A percentile compares a stretch with the other conserved stretches of the same genome.
phyloP scores from a whole-genome alignment of 495 filamentous ascomycete genomes.

The Ramalina intermedia region DNA sequence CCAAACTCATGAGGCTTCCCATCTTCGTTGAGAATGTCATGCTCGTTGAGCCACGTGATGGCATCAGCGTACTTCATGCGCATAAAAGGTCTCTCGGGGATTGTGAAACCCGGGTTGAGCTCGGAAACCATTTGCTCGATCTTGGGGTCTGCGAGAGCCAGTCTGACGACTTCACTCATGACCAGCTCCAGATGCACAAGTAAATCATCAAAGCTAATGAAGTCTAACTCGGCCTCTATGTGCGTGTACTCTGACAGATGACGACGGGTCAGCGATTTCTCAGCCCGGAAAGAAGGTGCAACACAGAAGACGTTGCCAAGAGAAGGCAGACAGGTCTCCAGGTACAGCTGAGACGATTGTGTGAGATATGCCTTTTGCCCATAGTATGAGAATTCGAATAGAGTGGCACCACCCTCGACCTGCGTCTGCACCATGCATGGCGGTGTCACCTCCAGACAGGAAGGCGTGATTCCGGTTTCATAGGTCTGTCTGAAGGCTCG shows the following conservation, averaged over 20 bases:
- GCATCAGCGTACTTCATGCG: constrained; percentile 93
- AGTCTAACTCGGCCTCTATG: constrained; percentile 92
- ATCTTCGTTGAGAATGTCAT: constrained; percentile 86
- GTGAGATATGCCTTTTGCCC: constrained; percentile 87
- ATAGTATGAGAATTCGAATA: constrained; percentile 94
- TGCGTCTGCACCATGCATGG: constrained; percentile 98
- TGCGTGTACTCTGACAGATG: constrained; percentile 96
- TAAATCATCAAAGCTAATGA: constrained; percentile 84
- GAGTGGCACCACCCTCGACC: constrained; percentile 87
- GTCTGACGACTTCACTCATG: constrained; percentile 75
- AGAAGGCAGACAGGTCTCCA: constrained; percentile 85
- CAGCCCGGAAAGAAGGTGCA: constrained; percentile 95
- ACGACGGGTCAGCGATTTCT: constrained; percentile 87
- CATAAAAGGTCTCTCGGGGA: constrained; percentile 73
- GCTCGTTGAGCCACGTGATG: constrained; percentile 80
- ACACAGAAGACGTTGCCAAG: constrained; percentile 94
- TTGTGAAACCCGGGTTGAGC: constrained; percentile 79
- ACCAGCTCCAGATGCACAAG: constrained; percentile 80
- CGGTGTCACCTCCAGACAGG: constrained; percentile 62
- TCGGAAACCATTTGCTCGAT: constrained; percentile 55
- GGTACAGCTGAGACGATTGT: constrained; percentile 94
- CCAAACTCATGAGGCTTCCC: constrained; percentile 80
- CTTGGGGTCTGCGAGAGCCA: constrained; percentile 55
- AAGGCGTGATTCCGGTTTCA: constrained; percentile 54
- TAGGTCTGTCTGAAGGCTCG: constrained; percentile 73